phyloP scores from a whole-genome alignment of 2,329 filamentous ascomycete species.

The Seiridium cupressi region DNA sequence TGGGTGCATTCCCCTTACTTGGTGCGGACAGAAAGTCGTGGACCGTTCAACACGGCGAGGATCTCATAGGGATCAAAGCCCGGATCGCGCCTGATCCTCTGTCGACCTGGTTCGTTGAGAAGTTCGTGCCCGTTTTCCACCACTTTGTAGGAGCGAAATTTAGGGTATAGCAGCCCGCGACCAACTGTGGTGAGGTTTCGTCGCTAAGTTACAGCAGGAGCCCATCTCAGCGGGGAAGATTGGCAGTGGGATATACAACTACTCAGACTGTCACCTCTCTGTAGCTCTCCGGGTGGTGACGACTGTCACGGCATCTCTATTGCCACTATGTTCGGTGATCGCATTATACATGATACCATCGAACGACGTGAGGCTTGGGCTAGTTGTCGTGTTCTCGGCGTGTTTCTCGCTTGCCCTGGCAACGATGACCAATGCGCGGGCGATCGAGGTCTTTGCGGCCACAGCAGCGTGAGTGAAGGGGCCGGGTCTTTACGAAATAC shows the following conservation, averaged over 20 bases:
- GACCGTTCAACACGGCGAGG: constrained; percentile 11
- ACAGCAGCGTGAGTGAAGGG: constrained; percentile 22
- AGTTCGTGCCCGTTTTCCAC: constrained; percentile 17
- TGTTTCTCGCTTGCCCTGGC: constrained; percentile 22
- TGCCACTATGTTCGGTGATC: constrained; percentile 24
- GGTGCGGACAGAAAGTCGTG: constrained; percentile 18
- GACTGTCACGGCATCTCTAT: constrained; percentile 23
- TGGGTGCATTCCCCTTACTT: constrained; percentile 18
- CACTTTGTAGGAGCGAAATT: constrained; percentile 9
- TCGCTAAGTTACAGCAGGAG: neutral
- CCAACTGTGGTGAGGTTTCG: neutral
- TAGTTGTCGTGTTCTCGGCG: constrained; percentile 20
- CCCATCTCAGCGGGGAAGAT: neutral
- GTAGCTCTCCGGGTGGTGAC: constrained; percentile 15
- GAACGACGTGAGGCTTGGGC: constrained; percentile 17
- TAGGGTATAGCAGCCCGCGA: neutral
- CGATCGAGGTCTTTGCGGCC: constrained; percentile 26
- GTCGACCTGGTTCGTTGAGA: constrained; percentile 16
- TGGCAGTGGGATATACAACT: constrained; percentile 12
- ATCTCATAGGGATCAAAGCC: constrained; percentile 20
- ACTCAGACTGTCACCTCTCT: constrained; percentile 11
- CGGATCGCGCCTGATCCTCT: constrained; percentile 12
- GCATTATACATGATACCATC: constrained; percentile 24
- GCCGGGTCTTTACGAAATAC: neutral
- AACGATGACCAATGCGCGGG: constrained; percentile 21